A percentile compares a stretch with the other conserved stretches of the same genome.
phyloP scores from a whole-genome alignment of 768 basidiomycete genomes.

The Termitomyces sp. region DNA sequence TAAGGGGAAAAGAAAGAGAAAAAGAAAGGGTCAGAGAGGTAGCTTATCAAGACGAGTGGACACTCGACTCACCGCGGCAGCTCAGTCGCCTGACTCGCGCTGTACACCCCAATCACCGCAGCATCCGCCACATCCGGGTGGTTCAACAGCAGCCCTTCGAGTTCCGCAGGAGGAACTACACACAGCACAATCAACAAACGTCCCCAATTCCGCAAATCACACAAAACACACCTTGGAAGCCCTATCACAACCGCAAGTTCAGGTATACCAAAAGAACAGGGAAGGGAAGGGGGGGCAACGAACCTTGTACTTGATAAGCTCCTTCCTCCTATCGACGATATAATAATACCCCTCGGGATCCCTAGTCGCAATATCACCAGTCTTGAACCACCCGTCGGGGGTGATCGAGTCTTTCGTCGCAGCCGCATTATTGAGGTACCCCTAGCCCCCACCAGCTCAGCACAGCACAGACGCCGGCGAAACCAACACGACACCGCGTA shows the following conservation, averaged over 20 bases:
- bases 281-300: not conserved
- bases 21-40: too few relatives aligned
- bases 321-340: slow-evolving; percentile 72
- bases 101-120: slow-evolving; percentile 75
- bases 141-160: slow-evolving; percentile 70
- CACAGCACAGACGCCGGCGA: not conserved
- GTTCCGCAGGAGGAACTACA: slow-evolving; percentile 79
- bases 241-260: slow-evolving; percentile 30
- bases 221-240: slow-evolving; percentile 58
- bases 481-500: slow-evolving; percentile 12
- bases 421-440: slow-evolving; percentile 66
- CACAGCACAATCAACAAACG: not conserved
- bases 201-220: too few relatives aligned
- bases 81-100: slow-evolving; percentile 68
- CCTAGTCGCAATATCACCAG: slow-evolving; percentile 73
- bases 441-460: slow-evolving; percentile 28
- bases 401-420: slow-evolving; percentile 72
- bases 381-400: slow-evolving; percentile 78
- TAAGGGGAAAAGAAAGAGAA: too few relatives aligned
- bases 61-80: slow-evolving; percentile 52
- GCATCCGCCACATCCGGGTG: slow-evolving; percentile 75
- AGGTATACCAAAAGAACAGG: not conserved
- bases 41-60: too few relatives aligned
- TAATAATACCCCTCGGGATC: slow-evolving; percentile 69
- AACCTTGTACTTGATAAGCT: slow-evolving; percentile 73